Evolutionary conservation across 1,139 yeast genomes (phyloP).

Genomic region (Hyphopichia burtonii): DNA sequence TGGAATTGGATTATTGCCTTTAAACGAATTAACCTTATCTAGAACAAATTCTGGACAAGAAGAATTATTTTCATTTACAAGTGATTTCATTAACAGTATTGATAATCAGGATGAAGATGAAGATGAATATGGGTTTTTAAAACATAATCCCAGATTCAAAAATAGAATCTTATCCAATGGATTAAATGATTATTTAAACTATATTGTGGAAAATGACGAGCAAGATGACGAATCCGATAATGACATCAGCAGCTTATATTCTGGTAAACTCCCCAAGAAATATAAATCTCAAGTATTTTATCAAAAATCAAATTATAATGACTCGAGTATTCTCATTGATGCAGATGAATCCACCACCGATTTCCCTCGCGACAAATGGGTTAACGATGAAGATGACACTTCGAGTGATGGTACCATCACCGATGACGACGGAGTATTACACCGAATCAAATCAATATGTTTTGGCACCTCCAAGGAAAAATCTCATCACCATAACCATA

Average conservation of each 20-base stretch:
- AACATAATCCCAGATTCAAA: constrained; percentile 26
- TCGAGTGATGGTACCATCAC: constrained; percentile 10
- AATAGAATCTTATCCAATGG: constrained; percentile 33
- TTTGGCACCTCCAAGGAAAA: constrained; percentile 16
- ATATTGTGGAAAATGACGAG: constrained; percentile 13
- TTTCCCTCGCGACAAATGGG: no score
- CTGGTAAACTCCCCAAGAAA: constrained; percentile 23
- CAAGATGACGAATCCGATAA: constrained; percentile 13
- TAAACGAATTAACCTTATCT: constrained; percentile 3
- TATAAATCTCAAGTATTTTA: constrained; percentile 37
- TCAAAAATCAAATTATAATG: constrained; percentile 9
- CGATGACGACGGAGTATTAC: constrained; percentile 29
- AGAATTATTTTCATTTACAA: constrained; percentile 12
- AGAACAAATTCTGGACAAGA: constrained; percentile 3
- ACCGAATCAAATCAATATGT: constrained; percentile 34
- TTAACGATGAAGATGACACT: constrained; percentile 9
- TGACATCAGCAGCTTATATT: constrained; percentile 1
- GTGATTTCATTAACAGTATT: constrained; percentile 10
- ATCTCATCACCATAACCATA: constrained; percentile 2
- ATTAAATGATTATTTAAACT: constrained; percentile 22
- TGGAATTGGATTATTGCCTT: constrained; percentile 4
- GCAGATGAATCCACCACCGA: constrained; percentile 7
- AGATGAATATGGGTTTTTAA: constrained; percentile 39
- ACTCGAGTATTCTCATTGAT: neutral
- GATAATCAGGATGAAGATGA: constrained; percentile 16